Base-by-base conservation (phyloP, 441 rosid genomes). In the Pelargonium exstipulatum region DNA sequence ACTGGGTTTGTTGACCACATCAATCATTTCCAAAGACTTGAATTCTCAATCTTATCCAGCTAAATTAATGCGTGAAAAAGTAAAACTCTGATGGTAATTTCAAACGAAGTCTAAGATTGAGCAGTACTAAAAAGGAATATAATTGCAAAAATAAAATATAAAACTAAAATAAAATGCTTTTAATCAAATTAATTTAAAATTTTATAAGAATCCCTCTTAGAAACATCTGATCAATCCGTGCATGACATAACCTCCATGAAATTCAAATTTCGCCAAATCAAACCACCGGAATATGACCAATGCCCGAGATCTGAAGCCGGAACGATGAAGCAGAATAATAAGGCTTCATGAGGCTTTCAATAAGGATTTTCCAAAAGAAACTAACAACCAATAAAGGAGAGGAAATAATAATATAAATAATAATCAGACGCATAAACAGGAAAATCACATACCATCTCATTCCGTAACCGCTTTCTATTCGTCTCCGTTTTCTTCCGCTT, bases 401-500 rank as follows among this genome's bases (percentile, higher is more conserved):
- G 1, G 48, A 12, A 9, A 42, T 66, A 6, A 57, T 62, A 57
- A 49, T 32, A 35, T 0, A 46, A 46, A 8, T n/a, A 57, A 68
- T 1, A 51, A 64, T n/a, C 51, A 57, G 62, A 57, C n/a, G 20
- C 2, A 51, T 2, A 74, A 58, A 71, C 51, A 64, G 49, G 43
- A 37, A 37, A 71, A 77, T 62, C 65, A 64, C 86, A 57, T 77
- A 95, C 99, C 99, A 95, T 95, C 77, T 86, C 97, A 95, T 95
- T 78, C 83, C 90, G 86, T 66, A 77, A 80, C 69, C 85, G 78
- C 58, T 72, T 80, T 18, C 87, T 70, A 73, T 70, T 64, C 20
- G 81, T 77, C 95, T 84, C 92, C 96, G 98, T 83, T 71, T 78
- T 78, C 49, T 64, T 62, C 69, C 42, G 69, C 70, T 62, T 75